phyloP scores from a whole-genome alignment of 371 early-diverging fungal species.

The Actinomucor elegans region DNA sequence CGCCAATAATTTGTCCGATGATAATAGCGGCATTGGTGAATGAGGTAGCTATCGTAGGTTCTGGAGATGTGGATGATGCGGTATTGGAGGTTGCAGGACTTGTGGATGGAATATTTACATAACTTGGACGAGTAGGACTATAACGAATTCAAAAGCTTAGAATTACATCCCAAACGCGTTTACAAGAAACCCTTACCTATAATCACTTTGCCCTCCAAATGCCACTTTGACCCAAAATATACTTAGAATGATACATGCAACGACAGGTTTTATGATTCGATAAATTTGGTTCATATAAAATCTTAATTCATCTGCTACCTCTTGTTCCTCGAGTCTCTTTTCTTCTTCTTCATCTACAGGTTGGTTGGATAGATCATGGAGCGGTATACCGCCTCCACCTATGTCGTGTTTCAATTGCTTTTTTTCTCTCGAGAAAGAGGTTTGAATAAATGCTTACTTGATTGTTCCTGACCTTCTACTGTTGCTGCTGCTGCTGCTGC shows the following conservation, averaged over 20 bases:
- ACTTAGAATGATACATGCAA: conserved; percentile 71
- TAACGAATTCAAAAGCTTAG: not conserved
- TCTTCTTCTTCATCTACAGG: conserved; percentile 1
- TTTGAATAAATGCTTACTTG: too few relatives aligned
- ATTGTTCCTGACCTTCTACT: too few relatives aligned
- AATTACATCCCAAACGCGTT: too few relatives aligned
- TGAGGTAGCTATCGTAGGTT: conserved; percentile 32
- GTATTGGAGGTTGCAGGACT: conserved; percentile 12
- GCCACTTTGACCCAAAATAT: conserved; percentile 86
- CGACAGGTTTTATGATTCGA: conserved; percentile 78
- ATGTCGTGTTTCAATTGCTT: not conserved
- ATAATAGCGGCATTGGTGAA: conserved; percentile 71
- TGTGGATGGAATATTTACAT: conserved; percentile 34
- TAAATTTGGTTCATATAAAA: conserved; percentile 84
- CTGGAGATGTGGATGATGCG: not conserved
- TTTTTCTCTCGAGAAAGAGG: too few relatives aligned
- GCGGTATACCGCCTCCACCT: conserved; percentile 17
- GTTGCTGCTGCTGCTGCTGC: not conserved
- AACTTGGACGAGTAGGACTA: conserved; percentile 55
- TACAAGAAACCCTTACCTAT: conserved; percentile 53
- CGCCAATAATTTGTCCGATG: conserved; percentile 75
- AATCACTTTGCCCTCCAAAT: conserved; percentile 55
- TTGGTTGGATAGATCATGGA: conserved; percentile 13
- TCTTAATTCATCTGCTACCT: conserved; percentile 60
- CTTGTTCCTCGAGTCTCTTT: conserved; percentile 20